A percentile compares a stretch with the other conserved stretches of the same genome.
Evolutionary conservation across 1,284 basidiomycete genomes (phyloP).

Genomic region (Athelia sp.): DNA sequence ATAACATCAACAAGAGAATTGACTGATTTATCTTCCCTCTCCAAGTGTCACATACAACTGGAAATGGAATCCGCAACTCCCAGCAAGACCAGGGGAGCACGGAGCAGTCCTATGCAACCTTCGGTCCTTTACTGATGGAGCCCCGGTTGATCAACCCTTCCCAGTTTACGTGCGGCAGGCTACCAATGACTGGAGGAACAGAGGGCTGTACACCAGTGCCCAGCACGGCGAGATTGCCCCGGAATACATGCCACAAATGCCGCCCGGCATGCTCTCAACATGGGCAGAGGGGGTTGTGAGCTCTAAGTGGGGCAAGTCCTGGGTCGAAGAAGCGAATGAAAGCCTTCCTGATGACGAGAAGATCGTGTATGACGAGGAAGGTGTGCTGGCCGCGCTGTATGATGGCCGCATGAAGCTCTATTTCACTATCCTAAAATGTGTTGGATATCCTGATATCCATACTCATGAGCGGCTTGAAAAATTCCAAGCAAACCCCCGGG

Average conservation of each 20-base stretch:
- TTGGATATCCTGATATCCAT: not conserved
- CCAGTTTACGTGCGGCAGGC: not conserved
- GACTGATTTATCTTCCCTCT: too few species aligned
- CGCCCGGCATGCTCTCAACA: not conserved
- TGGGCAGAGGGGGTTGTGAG: not conserved
- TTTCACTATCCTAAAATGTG: conserved; percentile 1
- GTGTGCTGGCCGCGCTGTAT: not conserved
- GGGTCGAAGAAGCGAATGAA: not conserved
- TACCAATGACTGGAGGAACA: not conserved
- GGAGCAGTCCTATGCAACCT: not conserved
- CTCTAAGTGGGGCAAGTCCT: not conserved
- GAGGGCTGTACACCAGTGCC: not conserved
- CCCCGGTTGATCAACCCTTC: not conserved
- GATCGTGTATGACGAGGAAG: not conserved
- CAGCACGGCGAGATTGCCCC: not conserved
- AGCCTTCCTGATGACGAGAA: not conserved
- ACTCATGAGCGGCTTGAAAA: not conserved
- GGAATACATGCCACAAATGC: not conserved
- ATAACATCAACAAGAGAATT: too few species aligned
- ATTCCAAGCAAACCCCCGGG: not conserved
- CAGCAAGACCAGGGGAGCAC: not conserved
- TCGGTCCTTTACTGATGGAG: not conserved
- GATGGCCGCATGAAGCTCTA: not conserved
- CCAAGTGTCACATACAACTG: not conserved
- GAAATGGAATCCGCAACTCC: not conserved